Base-by-base conservation (phyloP, 176 grass and related monocot species). In the Eleusine coracana region DNA sequence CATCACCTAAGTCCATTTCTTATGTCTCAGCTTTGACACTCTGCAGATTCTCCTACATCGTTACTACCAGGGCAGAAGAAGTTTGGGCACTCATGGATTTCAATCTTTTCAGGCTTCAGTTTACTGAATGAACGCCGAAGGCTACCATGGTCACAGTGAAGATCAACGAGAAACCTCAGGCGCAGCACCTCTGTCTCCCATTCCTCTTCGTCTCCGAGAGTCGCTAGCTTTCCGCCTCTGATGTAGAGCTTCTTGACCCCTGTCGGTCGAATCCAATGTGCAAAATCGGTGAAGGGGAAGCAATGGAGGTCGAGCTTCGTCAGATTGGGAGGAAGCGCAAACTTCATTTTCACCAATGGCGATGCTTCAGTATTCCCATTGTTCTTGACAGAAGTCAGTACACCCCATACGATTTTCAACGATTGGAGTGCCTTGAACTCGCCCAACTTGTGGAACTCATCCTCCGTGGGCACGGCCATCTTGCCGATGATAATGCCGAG, bases 191-290 rank as follows among this genome's bases (percentile, higher is more conserved):
- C 78, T 18, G 72, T 76, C 3, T n/a, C 37, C 91, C 88, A 88
- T 3, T 15, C 66, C 17, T 39, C 69, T 6, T 67, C 51, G 1
- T 71, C 7, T 1, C 76, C 80, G 3, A 91, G 77, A 3, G 31
- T 80, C 12, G 10, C 2, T 1, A 94, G 67, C 29, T 61, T 78
- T 21, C 92, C 92, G 49, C 92, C 92, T 28, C 89, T 84, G 7
- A 94, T 79, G n/a, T 94, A 94, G 71, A 94, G 54, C 58, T 84
- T 94, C 70, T 82, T 87, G 7, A 94, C 65, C 0, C 12, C 56
- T 1, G 1, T 29, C 0, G 81, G 92, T 0, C 1, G 16, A 18
- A 87, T 40, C 92, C 86, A 91, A 0, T 72, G 18, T 1, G 72
- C 84, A 10, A 85, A 70, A 25, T 76, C 25, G 0, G 34, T 21